Evolutionary conservation across 2,329 filamentous ascomycete genomes (phyloP).

Genomic region (Aspergillus neoniger): DNA sequence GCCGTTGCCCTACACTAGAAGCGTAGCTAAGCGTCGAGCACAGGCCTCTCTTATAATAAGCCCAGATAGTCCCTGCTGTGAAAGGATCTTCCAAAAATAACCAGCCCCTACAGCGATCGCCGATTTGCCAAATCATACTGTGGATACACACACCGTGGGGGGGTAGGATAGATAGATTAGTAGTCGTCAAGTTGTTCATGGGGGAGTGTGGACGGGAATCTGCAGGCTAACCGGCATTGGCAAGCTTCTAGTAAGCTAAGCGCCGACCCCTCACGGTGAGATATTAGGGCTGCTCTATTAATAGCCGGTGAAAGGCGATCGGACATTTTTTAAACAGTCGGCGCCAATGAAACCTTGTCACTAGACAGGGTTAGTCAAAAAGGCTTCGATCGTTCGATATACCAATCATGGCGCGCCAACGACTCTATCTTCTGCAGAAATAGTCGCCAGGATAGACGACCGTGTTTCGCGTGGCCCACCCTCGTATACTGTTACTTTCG

Average conservation of each 20-base stretch:
- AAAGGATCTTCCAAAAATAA: conserved; percentile 7
- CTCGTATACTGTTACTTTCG: conserved; percentile 1
- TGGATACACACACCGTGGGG: background rate
- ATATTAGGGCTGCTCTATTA: conserved; percentile 8
- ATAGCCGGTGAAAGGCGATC: background rate
- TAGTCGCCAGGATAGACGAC: conserved; percentile 24
- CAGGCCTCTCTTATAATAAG: background rate
- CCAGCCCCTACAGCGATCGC: background rate
- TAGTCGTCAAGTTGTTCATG: background rate
- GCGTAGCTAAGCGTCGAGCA: background rate
- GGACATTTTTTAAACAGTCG: background rate
- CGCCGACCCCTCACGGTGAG: conserved; percentile 10
- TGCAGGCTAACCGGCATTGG: conserved; percentile 10
- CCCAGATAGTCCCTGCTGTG: too few relatives aligned
- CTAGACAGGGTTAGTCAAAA: background rate
- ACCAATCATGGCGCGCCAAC: conserved; percentile 11
- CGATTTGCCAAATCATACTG: background rate
- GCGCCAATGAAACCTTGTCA: conserved; percentile 2
- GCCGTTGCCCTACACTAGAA: background rate
- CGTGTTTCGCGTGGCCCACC: conserved; percentile 32
- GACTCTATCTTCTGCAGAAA: conserved; percentile 11
- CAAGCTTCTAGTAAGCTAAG: conserved; percentile 10
- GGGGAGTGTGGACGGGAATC: conserved; percentile 1
- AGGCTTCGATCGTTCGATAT: conserved; percentile 8
- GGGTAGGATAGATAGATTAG: too few relatives aligned